These are phyloP conservation scores for Hypericum androsaemum DNA, from an alignment of 345 rosid species.

Conservation along the genomic window DNA sequence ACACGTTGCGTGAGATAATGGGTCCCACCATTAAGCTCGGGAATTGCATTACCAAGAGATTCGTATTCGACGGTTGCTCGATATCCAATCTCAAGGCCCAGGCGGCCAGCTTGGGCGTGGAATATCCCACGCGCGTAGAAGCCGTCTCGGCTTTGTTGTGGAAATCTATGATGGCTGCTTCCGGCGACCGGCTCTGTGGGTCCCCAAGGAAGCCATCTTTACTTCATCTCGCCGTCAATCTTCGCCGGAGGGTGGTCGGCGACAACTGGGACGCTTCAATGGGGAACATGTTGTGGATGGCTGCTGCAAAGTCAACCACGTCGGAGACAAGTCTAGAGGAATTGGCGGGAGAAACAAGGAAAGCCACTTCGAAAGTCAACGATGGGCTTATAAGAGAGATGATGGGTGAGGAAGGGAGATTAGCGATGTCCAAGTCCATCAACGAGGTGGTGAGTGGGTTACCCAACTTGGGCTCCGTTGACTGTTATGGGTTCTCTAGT, in stretches of 20 bases:
- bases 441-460: background rate
- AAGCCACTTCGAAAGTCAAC: slow-evolving; percentile 22
- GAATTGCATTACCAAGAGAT: slow-evolving; percentile 13
- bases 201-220: slow-evolving; percentile 14
- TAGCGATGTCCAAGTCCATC: slow-evolving; percentile 12
- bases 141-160: slow-evolving; percentile 15
- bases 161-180: slow-evolving; percentile 21
- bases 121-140: slow-evolving; percentile 16
- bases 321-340: slow-evolving; percentile 10
- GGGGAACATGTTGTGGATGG: slow-evolving; percentile 28
- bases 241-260: slow-evolving; percentile 24
- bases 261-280: slow-evolving; percentile 14
- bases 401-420: slow-evolving; percentile 10
- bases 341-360: slow-evolving; percentile 19
- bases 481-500: slow-evolving; percentile 22
- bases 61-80: slow-evolving; percentile 9
- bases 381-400: slow-evolving; percentile 16
- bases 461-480: background rate
- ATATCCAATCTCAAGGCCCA: slow-evolving; percentile 7
- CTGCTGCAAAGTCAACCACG: slow-evolving; percentile 14
- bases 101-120: background rate
- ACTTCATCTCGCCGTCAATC: slow-evolving; percentile 25
- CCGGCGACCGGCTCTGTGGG: slow-evolving; percentile 10
- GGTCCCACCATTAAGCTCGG: slow-evolving; percentile 29
- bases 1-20: slow-evolving; percentile 17